phyloP scores from a whole-genome alignment of 2,329 filamentous ascomycete species.

The Monilinia fructicola region DNA sequence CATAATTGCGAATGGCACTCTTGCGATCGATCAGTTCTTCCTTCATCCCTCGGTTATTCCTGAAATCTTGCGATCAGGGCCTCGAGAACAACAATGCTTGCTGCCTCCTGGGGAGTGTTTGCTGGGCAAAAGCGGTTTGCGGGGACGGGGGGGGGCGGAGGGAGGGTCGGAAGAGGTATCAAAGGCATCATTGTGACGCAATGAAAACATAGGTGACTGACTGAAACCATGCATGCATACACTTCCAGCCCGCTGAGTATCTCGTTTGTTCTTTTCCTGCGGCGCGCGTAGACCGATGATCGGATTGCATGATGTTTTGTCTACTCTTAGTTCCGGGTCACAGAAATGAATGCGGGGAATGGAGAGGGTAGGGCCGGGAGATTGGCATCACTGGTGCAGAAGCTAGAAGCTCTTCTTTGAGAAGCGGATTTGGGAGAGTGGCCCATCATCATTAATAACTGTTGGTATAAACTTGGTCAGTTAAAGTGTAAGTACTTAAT shows the following conservation, averaged over 20 bases:
- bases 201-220: neutral
- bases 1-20: neutral
- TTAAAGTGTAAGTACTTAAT: too few species aligned
- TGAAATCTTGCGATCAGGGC: neutral
- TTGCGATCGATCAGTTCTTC: neutral
- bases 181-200: too few species aligned
- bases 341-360: constrained; percentile 3
- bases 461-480: too few species aligned
- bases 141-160: neutral
- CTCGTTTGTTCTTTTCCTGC: neutral
- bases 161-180: neutral
- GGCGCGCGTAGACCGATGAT: neutral
- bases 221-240: neutral
- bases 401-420: constrained; percentile 24
- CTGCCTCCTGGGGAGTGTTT: neutral
- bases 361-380: neutral
- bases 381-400: neutral
- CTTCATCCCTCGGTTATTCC: neutral
- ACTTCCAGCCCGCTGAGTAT: neutral
- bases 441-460: constrained; percentile 24
- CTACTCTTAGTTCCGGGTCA: neutral
- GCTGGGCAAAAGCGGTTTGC: too few species aligned
- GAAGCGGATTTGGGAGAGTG: constrained; percentile 28
- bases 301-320: neutral
- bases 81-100: neutral